Base-by-base conservation (phyloP, 805 yeast species). In the Hanseniaspora thailandica region DNA sequence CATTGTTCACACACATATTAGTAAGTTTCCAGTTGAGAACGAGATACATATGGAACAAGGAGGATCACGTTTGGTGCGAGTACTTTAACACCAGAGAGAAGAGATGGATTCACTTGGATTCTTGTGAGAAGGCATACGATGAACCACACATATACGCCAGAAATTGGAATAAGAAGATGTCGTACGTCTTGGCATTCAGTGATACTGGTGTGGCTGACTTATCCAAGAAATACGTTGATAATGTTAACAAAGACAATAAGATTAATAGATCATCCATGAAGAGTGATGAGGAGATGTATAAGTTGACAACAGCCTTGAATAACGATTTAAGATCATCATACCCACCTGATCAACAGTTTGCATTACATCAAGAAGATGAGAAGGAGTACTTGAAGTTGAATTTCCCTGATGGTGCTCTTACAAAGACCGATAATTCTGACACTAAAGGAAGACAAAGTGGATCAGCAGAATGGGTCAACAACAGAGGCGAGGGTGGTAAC, bases 31-130 rank as follows among this genome's bases (percentile, higher is more conserved):
- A 82, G 0, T 62, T 80, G 4, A 71, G 78, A 26, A 77, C 78
- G 1, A 68, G 97, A 49, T 88, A 83, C 61, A 69, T 89, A 2
- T 86, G 94, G 94, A 88, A 87, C 64, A 70, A 76, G 7, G 97
- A 90, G 63, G 97, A 90, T 64, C 97, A 90, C 64, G 97, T 86
- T 1, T 90, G 97, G 97, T 84, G 94, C 61, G 97, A 90, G 62
- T 82, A 84, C 60, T 89, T 78, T 63, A 84, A 95, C 1, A 64
- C 60, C 0, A 61, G 68, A 20, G 70, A 77, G 57, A 66, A 74
- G 43, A 67, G 87, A 52, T 90, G 97, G 97, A 73, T 89, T 19
- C 97, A 90, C 65, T 69, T 85, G 17, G 97, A 89, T 61, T 77
- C 86, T 8, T 90, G 97, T 64, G 97, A 89, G 60, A 82, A 79